Conservation (phyloP, 805 yeast species). For the Schizosaccharomyces octosporus region DNA sequence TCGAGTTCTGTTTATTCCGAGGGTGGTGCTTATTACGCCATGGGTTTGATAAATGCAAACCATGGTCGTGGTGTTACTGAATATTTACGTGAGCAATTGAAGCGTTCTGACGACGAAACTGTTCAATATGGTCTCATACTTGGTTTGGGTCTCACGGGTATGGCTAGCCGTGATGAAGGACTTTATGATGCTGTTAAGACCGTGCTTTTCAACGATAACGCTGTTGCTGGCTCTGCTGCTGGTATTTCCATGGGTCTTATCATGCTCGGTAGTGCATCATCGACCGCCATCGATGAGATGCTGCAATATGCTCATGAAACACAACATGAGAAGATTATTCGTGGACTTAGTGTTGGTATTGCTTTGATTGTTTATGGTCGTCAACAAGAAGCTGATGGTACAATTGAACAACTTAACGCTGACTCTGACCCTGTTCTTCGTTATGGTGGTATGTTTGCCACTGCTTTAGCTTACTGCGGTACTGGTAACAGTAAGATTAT, state of each 20-base stretch:
- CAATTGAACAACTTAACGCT: conserved; percentile 37
- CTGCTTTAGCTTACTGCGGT: conserved; percentile 91
- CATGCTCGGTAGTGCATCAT: conserved; percentile 74
- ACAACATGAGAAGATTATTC: conserved; percentile 79
- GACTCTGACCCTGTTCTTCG: conserved; percentile 69
- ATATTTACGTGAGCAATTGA: conserved; percentile 47
- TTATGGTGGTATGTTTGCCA: conserved; percentile 85
- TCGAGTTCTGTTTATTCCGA: conserved; percentile 32
- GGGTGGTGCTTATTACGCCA: conserved; percentile 84
- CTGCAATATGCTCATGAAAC: conserved; percentile 79
- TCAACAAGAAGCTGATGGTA: conserved; percentile 52
- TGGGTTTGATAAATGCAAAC: conserved; percentile 87
- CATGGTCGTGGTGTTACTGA: conserved; percentile 67
- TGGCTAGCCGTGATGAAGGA: conserved; percentile 58
- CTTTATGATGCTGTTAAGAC: conserved; percentile 64
- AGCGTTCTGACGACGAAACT: conserved; percentile 48
- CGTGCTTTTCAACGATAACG: conserved; percentile 70
- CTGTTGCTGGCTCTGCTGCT: conserved; percentile 87
- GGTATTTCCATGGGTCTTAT: conserved; percentile 89
- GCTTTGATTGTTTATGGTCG: conserved; percentile 69
- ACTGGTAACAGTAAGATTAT: conserved; percentile 80
- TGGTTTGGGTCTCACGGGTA: conserved; percentile 88
- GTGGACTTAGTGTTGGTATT: conserved; percentile 78
- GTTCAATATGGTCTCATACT: conserved; percentile 85
- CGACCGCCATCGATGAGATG: conserved; percentile 51